Evolutionary conservation across 2,329 filamentous ascomycete genomes (phyloP).

Genomic region (Parastagonospora nodorum): DNA sequence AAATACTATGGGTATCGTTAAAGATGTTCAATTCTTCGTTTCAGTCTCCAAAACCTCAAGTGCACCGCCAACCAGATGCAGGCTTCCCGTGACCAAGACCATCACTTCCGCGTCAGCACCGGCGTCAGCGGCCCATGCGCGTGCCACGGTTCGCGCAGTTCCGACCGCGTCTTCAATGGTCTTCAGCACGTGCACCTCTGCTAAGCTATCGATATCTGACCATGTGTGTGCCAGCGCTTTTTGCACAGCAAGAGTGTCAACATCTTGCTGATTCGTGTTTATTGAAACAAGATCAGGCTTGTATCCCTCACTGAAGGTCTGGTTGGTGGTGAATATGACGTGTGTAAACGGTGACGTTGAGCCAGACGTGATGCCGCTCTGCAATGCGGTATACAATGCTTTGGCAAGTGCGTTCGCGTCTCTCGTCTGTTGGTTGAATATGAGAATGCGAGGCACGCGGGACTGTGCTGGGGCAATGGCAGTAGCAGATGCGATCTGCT

Average conservation of each 20-base stretch:
- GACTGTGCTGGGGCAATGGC: constrained; percentile 28
- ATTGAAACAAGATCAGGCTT: constrained; percentile 67
- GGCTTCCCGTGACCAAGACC: constrained; percentile 78
- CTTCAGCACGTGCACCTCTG: constrained; percentile 60
- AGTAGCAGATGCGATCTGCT: constrained; percentile 43
- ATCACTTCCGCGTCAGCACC: constrained; percentile 55
- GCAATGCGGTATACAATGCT: constrained; percentile 64
- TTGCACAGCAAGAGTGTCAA: constrained; percentile 68
- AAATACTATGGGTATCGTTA: constrained; percentile 17
- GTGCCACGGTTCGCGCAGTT: constrained; percentile 54
- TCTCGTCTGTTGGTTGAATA: constrained; percentile 93
- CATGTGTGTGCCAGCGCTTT: constrained; percentile 66
- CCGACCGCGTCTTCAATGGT: constrained; percentile 74
- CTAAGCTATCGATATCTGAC: constrained; percentile 48
- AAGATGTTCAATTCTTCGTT: constrained; percentile 11
- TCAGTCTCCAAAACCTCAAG: constrained; percentile 69
- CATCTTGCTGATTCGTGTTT: constrained; percentile 63
- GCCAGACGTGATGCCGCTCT: constrained; percentile 31
- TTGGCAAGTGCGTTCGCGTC: constrained; percentile 71
- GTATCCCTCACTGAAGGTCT: constrained; percentile 67
- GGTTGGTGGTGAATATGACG: constrained; percentile 83
- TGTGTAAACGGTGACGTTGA: constrained; percentile 64
- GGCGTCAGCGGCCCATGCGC: constrained; percentile 29
- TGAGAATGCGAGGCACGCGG: constrained; percentile 60
- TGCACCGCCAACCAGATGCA: constrained; percentile 82